Evolutionary conservation across 2,329 filamentous ascomycete genomes (phyloP).

Genomic region (Ophiostoma sp.): DNA sequence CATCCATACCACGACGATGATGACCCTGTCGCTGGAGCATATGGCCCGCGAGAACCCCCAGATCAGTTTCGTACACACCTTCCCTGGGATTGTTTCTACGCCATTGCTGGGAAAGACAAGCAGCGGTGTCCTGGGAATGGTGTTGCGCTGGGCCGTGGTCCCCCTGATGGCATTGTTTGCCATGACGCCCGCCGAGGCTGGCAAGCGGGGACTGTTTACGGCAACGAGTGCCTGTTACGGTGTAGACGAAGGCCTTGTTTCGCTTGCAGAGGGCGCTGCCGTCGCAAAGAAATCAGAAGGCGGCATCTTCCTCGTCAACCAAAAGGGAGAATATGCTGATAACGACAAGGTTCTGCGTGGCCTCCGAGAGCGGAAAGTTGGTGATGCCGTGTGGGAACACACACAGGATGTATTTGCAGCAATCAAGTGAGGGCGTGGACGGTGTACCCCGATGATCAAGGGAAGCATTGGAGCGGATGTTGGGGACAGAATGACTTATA

Average conservation of each 20-base stretch:
- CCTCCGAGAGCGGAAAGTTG: constrained; percentile 35
- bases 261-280: not conserved
- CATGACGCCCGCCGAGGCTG: constrained; percentile 34
- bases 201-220: constrained; percentile 41
- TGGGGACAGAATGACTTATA: no score
- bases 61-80: constrained; percentile 44
- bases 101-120: constrained; percentile 33
- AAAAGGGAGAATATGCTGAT: constrained; percentile 37
- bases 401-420: constrained; percentile 30
- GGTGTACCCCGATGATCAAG: not conserved
- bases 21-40: constrained; percentile 51
- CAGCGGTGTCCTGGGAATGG: not conserved
- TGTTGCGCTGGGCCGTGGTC: not conserved
- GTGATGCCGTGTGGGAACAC: constrained; percentile 40
- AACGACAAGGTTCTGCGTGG: constrained; percentile 34
- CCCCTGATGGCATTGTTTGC: constrained; percentile 31
- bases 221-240: constrained; percentile 35
- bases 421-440: not conserved
- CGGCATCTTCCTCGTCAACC: constrained; percentile 43
- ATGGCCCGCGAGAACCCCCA: constrained; percentile 48
- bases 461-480: not conserved
- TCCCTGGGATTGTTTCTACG: constrained; percentile 41
- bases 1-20: constrained; percentile 46
- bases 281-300: constrained; percentile 32
- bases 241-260: constrained; percentile 32